phyloP scores from a whole-genome alignment of 73 alveolate species.

The Paramecium sexaurelia region DNA sequence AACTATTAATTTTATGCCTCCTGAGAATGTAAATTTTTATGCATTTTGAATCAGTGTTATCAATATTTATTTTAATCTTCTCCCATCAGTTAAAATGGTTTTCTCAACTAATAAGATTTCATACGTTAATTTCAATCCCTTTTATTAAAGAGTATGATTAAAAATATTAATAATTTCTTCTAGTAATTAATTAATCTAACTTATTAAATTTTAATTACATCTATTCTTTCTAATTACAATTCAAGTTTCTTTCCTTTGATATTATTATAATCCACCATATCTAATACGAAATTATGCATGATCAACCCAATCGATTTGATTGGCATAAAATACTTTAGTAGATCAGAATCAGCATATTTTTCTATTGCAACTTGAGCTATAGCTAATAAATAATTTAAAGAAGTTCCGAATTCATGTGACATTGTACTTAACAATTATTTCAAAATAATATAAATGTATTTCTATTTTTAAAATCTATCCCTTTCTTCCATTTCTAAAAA shows the following conservation, averaged over 20 bases:
- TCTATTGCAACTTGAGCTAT: constrained; percentile 13
- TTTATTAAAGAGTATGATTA: neutral
- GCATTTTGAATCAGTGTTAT: constrained; percentile 49
- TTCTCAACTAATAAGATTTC: neutral
- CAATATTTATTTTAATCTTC: constrained; percentile 57
- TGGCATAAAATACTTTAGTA: neutral
- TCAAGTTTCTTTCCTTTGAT: constrained; percentile 3
- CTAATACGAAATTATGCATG: constrained; percentile 8
- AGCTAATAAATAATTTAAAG: constrained; percentile 31
- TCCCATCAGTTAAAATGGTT: constrained; percentile 22
- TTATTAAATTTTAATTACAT: neutral
- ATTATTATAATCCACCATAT: constrained; percentile 37
- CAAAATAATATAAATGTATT: neutral
- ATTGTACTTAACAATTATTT: neutral
- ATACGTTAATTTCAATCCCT: neutral
- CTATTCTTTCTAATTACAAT: constrained; percentile 15
- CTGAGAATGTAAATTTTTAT: constrained; percentile 56
- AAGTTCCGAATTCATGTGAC: constrained; percentile 49
- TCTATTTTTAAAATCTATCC: neutral
- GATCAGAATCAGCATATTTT: neutral
- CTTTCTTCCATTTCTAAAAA: neutral
- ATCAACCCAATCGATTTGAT: neutral
- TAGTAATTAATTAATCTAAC: neutral
- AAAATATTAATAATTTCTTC: neutral
- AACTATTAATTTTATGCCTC: constrained; percentile 28